phyloP scores from a whole-genome alignment of 2,329 filamentous ascomycete genomes.

The Aspergillus terreus region DNA sequence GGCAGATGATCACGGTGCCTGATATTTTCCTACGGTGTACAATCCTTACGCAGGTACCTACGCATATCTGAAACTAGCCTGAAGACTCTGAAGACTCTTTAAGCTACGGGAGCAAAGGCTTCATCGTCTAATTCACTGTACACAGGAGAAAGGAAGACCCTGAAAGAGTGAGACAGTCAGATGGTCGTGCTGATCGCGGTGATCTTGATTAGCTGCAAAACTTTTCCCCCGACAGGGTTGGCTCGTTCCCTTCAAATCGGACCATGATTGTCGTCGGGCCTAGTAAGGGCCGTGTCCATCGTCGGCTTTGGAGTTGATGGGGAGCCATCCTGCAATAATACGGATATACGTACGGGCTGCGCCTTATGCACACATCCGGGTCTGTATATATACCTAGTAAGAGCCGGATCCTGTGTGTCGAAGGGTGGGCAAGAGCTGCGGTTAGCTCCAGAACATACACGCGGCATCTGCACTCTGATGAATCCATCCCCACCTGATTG shows the following conservation, averaged over 20 bases:
- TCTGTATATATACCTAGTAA: neutral
- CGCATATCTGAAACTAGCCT: neutral
- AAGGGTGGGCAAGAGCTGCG: neutral
- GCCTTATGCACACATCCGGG: neutral
- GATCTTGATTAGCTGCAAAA: conserved; percentile 11
- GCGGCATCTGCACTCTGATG: conserved; percentile 8
- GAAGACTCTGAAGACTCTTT: too few species aligned
- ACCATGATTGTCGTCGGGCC: neutral
- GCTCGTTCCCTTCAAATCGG: neutral
- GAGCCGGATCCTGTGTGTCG: neutral
- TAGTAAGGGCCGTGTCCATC: neutral
- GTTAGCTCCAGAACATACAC: conserved; percentile 1
- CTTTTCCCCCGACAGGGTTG: conserved; percentile 1
- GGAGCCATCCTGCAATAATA: neutral
- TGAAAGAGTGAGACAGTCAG: neutral
- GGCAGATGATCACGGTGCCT: neutral
- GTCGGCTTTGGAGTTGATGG: neutral
- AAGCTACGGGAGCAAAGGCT: neutral
- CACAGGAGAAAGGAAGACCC: neutral
- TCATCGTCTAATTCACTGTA: neutral
- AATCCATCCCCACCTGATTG: conserved; percentile 9
- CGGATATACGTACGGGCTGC: neutral
- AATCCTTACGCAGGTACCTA: neutral
- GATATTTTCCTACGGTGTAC: neutral
- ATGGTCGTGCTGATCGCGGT: conserved; percentile 11